Evolutionary conservation across 176 grass and related monocot genomes (phyloP).

Genomic region (Aegilops bicornis): DNA sequence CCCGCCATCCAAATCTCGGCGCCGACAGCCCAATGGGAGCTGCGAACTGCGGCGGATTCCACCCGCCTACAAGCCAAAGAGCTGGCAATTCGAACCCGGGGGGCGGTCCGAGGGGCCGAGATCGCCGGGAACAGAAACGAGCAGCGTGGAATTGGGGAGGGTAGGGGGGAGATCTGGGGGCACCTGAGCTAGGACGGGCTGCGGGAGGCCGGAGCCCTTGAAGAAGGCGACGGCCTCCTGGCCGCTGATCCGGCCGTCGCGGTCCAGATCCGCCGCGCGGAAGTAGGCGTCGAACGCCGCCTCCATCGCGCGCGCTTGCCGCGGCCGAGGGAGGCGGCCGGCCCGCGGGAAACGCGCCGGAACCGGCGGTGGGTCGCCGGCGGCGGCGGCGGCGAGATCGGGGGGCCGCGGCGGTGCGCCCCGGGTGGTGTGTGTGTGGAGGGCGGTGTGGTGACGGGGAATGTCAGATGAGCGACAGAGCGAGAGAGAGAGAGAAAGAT

Average conservation of each 20-base stretch:
- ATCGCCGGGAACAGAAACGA: neutral
- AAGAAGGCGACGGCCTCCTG: slow-evolving; percentile 92
- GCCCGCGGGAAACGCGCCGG: neutral
- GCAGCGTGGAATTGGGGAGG: neutral
- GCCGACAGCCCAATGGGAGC: neutral
- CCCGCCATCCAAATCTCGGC: slow-evolving; percentile 4
- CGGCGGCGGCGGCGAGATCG: slow-evolving; percentile 38
- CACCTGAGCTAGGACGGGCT: slow-evolving; percentile 89
- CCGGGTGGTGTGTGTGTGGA: neutral
- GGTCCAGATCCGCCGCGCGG: slow-evolving; percentile 86
- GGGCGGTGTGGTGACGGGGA: neutral
- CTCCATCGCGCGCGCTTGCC: slow-evolving; percentile 22
- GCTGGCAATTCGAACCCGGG: neutral
- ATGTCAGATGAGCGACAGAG: neutral
- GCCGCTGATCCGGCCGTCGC: slow-evolving; percentile 96
- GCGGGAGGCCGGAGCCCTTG: slow-evolving; percentile 83
- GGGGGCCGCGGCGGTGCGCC: neutral
- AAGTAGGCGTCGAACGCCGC: slow-evolving; percentile 92
- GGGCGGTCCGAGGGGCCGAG: slow-evolving; percentile 2
- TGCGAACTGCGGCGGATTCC: neutral
- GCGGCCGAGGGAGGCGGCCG: neutral
- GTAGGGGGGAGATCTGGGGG: slow-evolving; percentile 21
- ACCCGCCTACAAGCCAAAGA: neutral
- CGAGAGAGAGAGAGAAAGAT: neutral
- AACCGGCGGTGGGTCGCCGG: neutral